Base-by-base conservation (phyloP, 2,329 filamentous ascomycete genomes). In the Curvularia lunata region DNA sequence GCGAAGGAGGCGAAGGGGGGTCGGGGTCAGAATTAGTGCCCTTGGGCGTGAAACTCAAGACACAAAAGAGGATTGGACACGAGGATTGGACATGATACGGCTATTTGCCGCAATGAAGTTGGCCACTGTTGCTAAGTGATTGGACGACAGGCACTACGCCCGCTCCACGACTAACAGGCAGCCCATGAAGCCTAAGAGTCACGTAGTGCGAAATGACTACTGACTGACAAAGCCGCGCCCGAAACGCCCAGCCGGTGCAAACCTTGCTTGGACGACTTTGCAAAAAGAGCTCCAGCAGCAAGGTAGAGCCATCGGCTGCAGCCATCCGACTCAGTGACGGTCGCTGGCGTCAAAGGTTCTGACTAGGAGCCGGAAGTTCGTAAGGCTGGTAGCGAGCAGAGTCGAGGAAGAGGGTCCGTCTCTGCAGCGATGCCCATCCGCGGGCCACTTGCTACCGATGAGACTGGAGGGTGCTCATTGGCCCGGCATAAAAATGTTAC, bases 171-270 rank as follows among this genome's bases (percentile, higher is more conserved):
- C 48, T 56, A 52, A 42, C 51, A 52, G 10, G 51, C 57, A 55
- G 52, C 55, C 42, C 28, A 37, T 47, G 42, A 54, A 25, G 6
- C 28, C 23, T 27, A 32, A 59, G 52, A 58, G 40, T 58, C 59
- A 56, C 55, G 48, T 48, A 23, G 43, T 48, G 52, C 40, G n/a
- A 56, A 52, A 52, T 47, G 38, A 43, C 54, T 42, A 47, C 46
- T 56, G 45, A 46, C 48, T 45, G 49, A 42, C 45, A 52, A 40
- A 42, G 37, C 56, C 63, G 58, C 50, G n/a, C 47, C 56, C 56
- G 25, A 61, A 42, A 58, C 58, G 41, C 43, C 40, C 13, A 32
- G 53, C 27, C 28, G 25, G 23, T 18, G 23, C 13, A 50, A 52
- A 52, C 25, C n/a, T 27, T 46, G 18, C 38, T 28, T 42, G 16